Evolutionary conservation across 1,284 basidiomycete genomes (phyloP).

Genomic region (Pisolithus thermaeus): DNA sequence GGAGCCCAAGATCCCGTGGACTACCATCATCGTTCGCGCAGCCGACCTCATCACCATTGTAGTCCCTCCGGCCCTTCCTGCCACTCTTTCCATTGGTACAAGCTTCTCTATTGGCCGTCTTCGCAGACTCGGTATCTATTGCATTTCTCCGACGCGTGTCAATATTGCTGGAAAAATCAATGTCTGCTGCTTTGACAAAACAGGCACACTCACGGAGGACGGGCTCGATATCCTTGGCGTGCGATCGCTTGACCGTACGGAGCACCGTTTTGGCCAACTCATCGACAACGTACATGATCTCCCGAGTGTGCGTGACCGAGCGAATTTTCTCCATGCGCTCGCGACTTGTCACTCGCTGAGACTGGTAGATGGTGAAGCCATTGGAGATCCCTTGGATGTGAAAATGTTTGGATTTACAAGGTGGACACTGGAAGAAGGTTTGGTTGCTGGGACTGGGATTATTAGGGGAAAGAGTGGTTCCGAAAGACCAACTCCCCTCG

Average conservation of each 20-base stretch:
- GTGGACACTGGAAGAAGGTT: constrained; percentile 95
- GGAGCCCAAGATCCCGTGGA: constrained; percentile 69
- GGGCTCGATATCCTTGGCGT: constrained; percentile 96
- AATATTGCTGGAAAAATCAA: constrained; percentile 98
- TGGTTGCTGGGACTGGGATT: constrained; percentile 59
- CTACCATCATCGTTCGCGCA: constrained; percentile 88
- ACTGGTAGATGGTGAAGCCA: constrained; percentile 81
- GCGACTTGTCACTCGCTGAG: constrained; percentile 97
- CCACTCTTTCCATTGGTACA: constrained; percentile 96
- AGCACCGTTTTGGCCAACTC: constrained; percentile 85
- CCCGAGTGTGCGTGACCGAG: constrained; percentile 67
- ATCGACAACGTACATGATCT: constrained; percentile 85
- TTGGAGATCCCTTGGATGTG: constrained; percentile 95
- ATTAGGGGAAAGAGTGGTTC: constrained; percentile 61
- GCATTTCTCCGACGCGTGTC: constrained; percentile 94
- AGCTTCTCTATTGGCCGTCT: constrained; percentile 92
- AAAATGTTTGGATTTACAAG: constrained; percentile 98
- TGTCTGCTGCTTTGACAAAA: constrained; percentile 99
- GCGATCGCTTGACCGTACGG: constrained; percentile 71
- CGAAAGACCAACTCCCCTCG: constrained; percentile 82
- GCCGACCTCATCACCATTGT: constrained; percentile 98
- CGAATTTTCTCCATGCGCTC: constrained; percentile 86
- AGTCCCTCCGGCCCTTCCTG: constrained; percentile 95
- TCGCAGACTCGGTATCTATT: constrained; percentile 88
- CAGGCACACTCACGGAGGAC: constrained; percentile 97